phyloP scores from a whole-genome alignment of 163 green algal species.

The Scenedesmus sp. region DNA sequence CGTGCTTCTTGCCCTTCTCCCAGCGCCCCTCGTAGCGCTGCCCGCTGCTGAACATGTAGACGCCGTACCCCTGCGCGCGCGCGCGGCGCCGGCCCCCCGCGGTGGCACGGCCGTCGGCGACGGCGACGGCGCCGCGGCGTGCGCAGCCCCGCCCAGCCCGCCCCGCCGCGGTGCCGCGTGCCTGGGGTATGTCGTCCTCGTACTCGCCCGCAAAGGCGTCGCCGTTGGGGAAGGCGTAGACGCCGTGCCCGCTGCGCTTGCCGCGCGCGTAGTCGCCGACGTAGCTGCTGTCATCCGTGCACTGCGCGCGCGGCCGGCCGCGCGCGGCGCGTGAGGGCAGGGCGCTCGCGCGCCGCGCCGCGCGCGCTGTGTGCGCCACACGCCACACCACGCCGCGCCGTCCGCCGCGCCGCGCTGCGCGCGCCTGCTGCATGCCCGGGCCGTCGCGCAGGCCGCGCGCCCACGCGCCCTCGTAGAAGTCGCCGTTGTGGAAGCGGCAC shows the following conservation, averaged over 20 bases:
- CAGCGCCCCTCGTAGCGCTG: constrained; percentile 83
- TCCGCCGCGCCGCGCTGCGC: no score
- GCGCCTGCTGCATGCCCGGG: constrained; percentile 79
- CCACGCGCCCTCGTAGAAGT: constrained; percentile 85
- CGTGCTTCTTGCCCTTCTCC: constrained; percentile 78
- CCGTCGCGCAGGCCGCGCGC: constrained; percentile 64
- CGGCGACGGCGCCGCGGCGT: no score
- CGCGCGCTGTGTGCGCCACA: no score
- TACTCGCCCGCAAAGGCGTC: constrained; percentile 54
- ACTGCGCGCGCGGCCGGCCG: constrained; percentile 53
- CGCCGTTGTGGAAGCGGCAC: constrained; percentile 82
- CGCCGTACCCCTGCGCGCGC: constrained; percentile 70
- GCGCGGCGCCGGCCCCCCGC: no score
- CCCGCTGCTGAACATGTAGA: constrained; percentile 78
- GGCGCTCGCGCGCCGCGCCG: no score
- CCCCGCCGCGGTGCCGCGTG: neutral
- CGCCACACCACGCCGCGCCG: no score
- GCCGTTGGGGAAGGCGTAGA: constrained; percentile 82
- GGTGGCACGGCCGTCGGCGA: no score
- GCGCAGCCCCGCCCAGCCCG: neutral
- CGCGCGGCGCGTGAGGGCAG: no score
- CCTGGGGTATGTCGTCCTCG: constrained; percentile 41
- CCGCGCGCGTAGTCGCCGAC: constrained; percentile 69
- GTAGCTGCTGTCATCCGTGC: constrained; percentile 80
- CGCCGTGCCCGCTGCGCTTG: constrained; percentile 79